Base-by-base conservation (phyloP, 202 grass and related monocot genomes). In the Saccharum hybrid region DNA sequence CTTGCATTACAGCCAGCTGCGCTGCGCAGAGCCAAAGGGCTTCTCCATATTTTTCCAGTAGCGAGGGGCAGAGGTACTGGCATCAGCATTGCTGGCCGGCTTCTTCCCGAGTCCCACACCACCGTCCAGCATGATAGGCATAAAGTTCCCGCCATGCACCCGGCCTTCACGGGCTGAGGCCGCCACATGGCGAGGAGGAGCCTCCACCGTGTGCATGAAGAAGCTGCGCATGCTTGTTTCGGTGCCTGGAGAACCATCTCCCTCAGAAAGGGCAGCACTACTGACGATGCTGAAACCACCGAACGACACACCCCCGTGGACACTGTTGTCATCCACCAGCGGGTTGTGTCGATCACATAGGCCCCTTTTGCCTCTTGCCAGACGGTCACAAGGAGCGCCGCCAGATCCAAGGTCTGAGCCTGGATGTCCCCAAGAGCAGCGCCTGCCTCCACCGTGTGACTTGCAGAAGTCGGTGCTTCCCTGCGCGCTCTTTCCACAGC, bases 391-490 rank as follows among this genome's bases (percentile, higher is more conserved):
- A 10, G 90, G 84, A 75, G 52, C 15, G 9, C 42, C 13, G 16
- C 68, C 80, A 26, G 8, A 79, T 37, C 89, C 91, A 2, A 92
- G 41, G 48, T 73, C 54, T 0, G 82, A 92, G 1, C 90, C 88
- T 6, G 62, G 72, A 18, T 86, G 90, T 4, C 92, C 92, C 96
- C 96, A 98, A 0, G 64, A 54, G 61, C 96, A 94, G 14, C 96
- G 87, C 45, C 90, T 94, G 16, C 96, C 96, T 18, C 93, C 91
- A 5, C 96, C 96, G 1, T 95, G 95, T 0, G 88, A 78, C 75
- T 98, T 98, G 71, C 95, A 98, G 43, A 95, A 93, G 37, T 93
- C 88, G 30, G 96, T 98, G 62, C 93, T 98, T 38, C 96, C 96
- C 66, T 98, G 96, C 0, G 96, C 96, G 0, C 93, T 95, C 81